A percentile compares a stretch with the other conserved stretches of the same genome.
Conservation (phyloP, 805 yeast genomes). For the Candida loeiensis region DNA sequence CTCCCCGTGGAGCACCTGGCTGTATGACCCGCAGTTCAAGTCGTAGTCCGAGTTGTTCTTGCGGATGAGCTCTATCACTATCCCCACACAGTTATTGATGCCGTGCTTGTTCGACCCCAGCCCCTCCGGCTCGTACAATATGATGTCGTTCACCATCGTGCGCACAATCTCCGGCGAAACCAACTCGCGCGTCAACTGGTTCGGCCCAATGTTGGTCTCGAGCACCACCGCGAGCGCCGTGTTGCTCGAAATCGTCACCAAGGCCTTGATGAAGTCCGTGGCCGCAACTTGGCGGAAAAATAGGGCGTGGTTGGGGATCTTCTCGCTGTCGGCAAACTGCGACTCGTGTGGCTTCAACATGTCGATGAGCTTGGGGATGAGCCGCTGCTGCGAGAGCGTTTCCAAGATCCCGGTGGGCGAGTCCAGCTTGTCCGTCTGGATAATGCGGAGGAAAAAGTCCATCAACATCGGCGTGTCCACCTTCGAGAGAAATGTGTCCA, state of each 20-base stretch:
- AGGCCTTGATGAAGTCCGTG: constrained; percentile 91
- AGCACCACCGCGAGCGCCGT: constrained; percentile 66
- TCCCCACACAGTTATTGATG: constrained; percentile 89
- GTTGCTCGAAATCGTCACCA: constrained; percentile 90
- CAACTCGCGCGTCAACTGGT: constrained; percentile 85
- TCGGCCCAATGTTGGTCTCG: constrained; percentile 92
- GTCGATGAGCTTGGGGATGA: constrained; percentile 70
- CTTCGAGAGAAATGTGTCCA: constrained; percentile 76
- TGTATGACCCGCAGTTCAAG: constrained; percentile 76
- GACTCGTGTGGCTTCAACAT: constrained; percentile 65
- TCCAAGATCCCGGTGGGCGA: constrained; percentile 84
- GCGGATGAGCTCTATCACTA: constrained; percentile 88
- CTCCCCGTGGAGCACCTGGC: constrained; percentile 47
- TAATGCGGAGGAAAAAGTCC: constrained; percentile 86
- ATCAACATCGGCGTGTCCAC: constrained; percentile 90
- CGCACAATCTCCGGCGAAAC: constrained; percentile 71
- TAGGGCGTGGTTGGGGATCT: constrained; percentile 28
- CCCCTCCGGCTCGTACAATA: constrained; percentile 29
- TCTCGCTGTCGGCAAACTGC: constrained; percentile 37
- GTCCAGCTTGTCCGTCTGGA: constrained; percentile 90
- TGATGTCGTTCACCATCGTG: constrained; percentile 71
- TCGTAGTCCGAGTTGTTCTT: constrained; percentile 97
- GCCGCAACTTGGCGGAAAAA: constrained; percentile 80
- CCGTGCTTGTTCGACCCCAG: constrained; percentile 67
- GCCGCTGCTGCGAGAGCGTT: constrained; percentile 62